Evolutionary conservation across 108 stramenopile genomes (phyloP), one percentile per base, ranked within the genome.

Genomic region (Conticribra guillardii): DNA sequence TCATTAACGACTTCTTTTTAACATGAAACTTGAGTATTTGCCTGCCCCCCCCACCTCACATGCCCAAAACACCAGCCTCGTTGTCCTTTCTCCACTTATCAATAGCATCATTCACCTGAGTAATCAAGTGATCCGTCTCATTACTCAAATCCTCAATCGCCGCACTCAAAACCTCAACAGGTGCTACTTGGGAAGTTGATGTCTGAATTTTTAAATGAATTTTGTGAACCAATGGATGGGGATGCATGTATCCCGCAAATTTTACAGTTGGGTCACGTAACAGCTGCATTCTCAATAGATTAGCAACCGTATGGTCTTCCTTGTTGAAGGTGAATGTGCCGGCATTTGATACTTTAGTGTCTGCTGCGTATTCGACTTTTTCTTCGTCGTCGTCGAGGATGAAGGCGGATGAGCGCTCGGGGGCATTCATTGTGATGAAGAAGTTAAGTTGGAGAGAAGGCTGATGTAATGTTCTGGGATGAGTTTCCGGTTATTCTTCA

Each of bases 261-360:
- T 91, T 87, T 2, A 97, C 96, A 19, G 78, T 62, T 27, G 89
- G 88, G 71, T 97, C 96, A 17, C 91, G 81, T 33, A 98, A 84
- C 11, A 97, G 84, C 72, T 98, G 97, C 93, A 97, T 94, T 2
- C 98, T 91, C 47, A 98, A 67, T 23, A 98, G 79, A 66, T 98
- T 98, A 0, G 89, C 93, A 16, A 98, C 63, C 0, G 98, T 98
- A 74, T 98, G 98, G 78, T 98, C 98, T 81, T 98, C 98, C 64
- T 97, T 97, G 74, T 96, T 97, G 65, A 98, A 85, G 50, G 88
- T 88, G 66, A 98, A 97, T 19, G 95, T 97, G 26, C 98, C 98
- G 0, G 97, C 94, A 59, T 97, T 96, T 31, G 94, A 80, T 16
- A 95, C 89, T 77, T 97, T 97, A 8, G 95, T 94, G 70, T 97